Evolutionary conservation across 306 rosid species (phyloP), one percentile per base, ranked within the genome.

Genomic region (Styphnolobium japonicum): DNA sequence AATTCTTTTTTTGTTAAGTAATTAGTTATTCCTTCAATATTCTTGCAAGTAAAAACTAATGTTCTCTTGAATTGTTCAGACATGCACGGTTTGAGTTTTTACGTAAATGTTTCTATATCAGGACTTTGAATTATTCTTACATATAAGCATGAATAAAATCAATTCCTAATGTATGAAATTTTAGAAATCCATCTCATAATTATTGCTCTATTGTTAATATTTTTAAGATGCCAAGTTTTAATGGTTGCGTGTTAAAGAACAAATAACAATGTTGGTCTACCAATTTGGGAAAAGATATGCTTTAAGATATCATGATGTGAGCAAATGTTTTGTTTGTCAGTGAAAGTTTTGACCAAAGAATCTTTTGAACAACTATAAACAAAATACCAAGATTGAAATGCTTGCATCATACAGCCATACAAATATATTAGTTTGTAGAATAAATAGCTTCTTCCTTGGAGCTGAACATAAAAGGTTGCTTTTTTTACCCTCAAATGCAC

Each of bases 401-500:
- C 2, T 39, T 36, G 72, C 34, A 36, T 19, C 18, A 15, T 11
- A 34, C 33, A 34, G 48, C 23, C 36, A 18, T 39, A 9, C n/a
- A n/a, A n/a, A n/a, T n/a, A n/a, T n/a, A n/a, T n/a, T n/a, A n/a
- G n/a, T 25, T 12, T 46, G 22, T 62, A 21, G 3, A 58, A 22
- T 66, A 37, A 74, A 27, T 49, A 56, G 34, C 61, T 18, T 23
- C 6, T 72, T 63, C 21, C 37, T 77, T 65, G 39, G 10, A 42
- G 57, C 46, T 29, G 56, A 81, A 66, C 60, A 25, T 27, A 19
- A 8, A 71, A 79, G 64, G 66, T 71, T 16, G n/a, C 73, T 12
- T 10, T 37, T 71, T 56, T 25, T 61, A 37, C n/a, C 37, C 46
- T 48, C n/a, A 79, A 57, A 69, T 43, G 33, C 76, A 23, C 46